These are phyloP conservation scores for Lactarius hengduanensis DNA, from an alignment of 768 basidiomycete species.

Conservation along the genomic window DNA sequence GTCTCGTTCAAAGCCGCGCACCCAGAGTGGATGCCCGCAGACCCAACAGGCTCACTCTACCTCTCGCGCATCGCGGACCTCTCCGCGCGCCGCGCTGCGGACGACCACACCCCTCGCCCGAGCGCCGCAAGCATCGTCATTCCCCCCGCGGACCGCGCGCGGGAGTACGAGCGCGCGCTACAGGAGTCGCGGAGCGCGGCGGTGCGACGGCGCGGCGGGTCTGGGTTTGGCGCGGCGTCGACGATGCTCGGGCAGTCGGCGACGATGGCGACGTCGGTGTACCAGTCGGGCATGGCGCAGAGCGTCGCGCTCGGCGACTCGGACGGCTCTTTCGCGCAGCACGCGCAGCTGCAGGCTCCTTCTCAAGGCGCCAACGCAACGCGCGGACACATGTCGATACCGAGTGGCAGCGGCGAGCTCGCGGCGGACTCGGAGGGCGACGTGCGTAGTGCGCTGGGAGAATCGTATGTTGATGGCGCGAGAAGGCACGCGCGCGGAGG, in stretches of 20 bases:
- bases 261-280: conserved; percentile 40
- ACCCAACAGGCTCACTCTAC: conserved; percentile 89
- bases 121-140: background rate
- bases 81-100: conserved; percentile 17
- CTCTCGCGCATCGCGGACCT: conserved; percentile 71
- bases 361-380: background rate
- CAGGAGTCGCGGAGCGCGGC: conserved; percentile 64
- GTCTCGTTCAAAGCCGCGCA: conserved; percentile 94
- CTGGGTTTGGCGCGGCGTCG: conserved; percentile 40
- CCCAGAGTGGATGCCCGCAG: conserved; percentile 92
- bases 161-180: conserved; percentile 74
- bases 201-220: conserved; percentile 39
- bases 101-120: conserved; percentile 20
- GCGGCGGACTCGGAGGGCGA: conserved; percentile 48
- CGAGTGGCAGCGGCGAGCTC: conserved; percentile 26
- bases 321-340: conserved; percentile 49
- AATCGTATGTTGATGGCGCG: conserved; percentile 73
- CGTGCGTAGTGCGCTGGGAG: conserved; percentile 62
- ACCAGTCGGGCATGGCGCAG: conserved; percentile 53
- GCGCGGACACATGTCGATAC: background rate
- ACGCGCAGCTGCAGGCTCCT: conserved; percentile 8
- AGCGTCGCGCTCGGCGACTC: conserved; percentile 77
- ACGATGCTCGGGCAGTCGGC: conserved; percentile 40
- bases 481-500: conserved; percentile 40
- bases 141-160: conserved; percentile 46